Conservation (phyloP, 2,329 filamentous ascomycete species). For the Paracoccidioides lutzii region DNA sequence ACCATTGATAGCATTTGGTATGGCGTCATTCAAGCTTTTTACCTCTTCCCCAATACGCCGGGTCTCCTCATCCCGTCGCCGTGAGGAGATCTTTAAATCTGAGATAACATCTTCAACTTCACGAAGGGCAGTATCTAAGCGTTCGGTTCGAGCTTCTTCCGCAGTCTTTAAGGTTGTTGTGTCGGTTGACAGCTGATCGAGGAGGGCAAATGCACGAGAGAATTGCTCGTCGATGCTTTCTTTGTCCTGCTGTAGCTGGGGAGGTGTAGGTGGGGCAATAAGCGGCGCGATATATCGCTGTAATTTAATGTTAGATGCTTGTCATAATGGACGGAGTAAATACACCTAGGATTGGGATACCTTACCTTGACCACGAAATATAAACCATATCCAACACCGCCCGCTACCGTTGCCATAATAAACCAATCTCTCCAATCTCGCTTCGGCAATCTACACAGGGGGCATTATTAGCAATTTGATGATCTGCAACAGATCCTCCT, state of each 20-base stretch:
- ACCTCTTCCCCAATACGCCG: constrained; percentile 80
- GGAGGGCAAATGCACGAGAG: constrained; percentile 75
- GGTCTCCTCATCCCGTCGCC: constrained; percentile 74
- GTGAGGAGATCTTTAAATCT: constrained; percentile 69
- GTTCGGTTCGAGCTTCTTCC: constrained; percentile 71
- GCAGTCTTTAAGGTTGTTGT: constrained; percentile 77
- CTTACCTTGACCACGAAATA: constrained; percentile 75
- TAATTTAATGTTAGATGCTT: constrained; percentile 3
- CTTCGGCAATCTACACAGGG: constrained; percentile 44
- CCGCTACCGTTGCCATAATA: constrained; percentile 94
- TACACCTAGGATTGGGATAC: neutral
- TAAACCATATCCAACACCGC: constrained; percentile 76
- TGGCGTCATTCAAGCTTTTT: constrained; percentile 63
- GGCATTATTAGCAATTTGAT: neutral
- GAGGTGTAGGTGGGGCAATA: constrained; percentile 83
- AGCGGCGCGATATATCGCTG: constrained; percentile 84
- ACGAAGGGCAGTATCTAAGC: constrained; percentile 64
- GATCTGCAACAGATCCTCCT: neutral
- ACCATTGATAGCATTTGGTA: constrained; percentile 77
- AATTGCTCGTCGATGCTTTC: constrained; percentile 85
- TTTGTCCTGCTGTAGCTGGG: constrained; percentile 90
- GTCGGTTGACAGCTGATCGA: constrained; percentile 85
- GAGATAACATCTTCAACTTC: constrained; percentile 75
- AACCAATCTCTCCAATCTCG: constrained; percentile 98
- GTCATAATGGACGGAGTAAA: neutral